Base-by-base conservation (phyloP, 805 yeast genomes). In the Sugiyamaella boreocaroliniensis region DNA sequence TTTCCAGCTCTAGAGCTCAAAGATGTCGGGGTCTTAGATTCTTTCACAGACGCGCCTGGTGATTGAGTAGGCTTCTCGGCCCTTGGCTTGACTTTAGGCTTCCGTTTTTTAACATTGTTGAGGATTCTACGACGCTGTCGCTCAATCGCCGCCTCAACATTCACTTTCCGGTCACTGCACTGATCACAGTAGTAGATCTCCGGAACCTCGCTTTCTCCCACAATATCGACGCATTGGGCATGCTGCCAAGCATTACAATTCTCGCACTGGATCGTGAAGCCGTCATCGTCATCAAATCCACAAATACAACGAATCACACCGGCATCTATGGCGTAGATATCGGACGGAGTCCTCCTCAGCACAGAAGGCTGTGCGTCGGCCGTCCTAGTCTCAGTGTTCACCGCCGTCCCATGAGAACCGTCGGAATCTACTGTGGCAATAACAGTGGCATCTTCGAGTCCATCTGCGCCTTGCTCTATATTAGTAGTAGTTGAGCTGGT, bases 211-310 rank as follows among this genome's bases (percentile, higher is more conserved):
- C 80, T 85, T 53, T 79, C 80, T 45, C 83, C 79, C 45, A 74
- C 74, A 53, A 86, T 87, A 7, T 85, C 85, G 79, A 89, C 87
- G 68, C 98, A 90, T n/a, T 80, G 75, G 26, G 93, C 89, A 70
- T 90, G 98, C 66, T 90, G 97, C 97, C 97, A 90, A 56, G 96
- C 80, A 67, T 79, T 83, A 68, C 98, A 90, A 34, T 80, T 76
- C 66, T 89, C 97, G 71, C 98, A 90, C 68, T 92, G 97, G 54
- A 90, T 86, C 1, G 97, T 90, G 67, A 87, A 88, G 0, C 97
- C 96, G 67, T 90, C 98, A 68, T 92, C 97, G 57, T 90, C 96
- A 55, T 82, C 87, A 60, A 76, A 82, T 1, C 82, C 89, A 74
- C 98, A 92, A 8, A 90, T 80, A 70, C 98, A 92, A 1, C 96